Evolutionary conservation across 164 flowering plant species (phyloP).

Genomic region (Vitis amurensis): DNA sequence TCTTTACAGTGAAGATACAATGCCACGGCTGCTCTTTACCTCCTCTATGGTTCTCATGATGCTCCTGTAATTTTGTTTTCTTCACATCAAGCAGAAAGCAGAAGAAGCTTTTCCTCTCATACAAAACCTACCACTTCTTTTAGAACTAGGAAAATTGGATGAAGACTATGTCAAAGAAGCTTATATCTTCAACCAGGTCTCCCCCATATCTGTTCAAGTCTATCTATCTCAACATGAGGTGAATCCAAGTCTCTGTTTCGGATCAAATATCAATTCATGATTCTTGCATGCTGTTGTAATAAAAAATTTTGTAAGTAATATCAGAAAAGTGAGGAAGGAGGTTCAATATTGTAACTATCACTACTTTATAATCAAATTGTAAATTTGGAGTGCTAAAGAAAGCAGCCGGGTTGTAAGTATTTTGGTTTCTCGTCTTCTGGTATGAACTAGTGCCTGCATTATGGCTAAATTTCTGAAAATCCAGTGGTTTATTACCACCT

Average conservation of each 20-base stretch:
- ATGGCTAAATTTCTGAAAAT: neutral
- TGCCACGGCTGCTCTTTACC: slow-evolving; percentile 11
- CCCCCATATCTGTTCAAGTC: too few species aligned
- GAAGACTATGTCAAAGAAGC: neutral
- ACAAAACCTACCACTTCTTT: neutral
- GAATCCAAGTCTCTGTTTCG: slow-evolving; percentile 3
- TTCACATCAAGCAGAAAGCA: too few species aligned
- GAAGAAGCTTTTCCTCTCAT: neutral
- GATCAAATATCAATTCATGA: slow-evolving; percentile 15
- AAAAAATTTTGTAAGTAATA: slow-evolving; percentile 9
- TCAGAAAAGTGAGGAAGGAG: neutral
- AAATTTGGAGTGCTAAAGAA: slow-evolving; percentile 5
- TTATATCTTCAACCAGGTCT: neutral
- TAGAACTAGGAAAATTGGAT: neutral
- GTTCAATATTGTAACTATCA: neutral
- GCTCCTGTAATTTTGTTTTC: slow-evolving; percentile 5
- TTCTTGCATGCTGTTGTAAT: slow-evolving; percentile 20
- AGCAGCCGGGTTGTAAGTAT: neutral
- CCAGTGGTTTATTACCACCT: too few species aligned
- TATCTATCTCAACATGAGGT: too few species aligned
- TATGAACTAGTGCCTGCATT: neutral
- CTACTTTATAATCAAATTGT: neutral
- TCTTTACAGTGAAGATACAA: slow-evolving; percentile 13
- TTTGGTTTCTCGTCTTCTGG: neutral
- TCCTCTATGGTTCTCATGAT: slow-evolving; percentile 13